Percentiles rank a stretch among this genome's conserved stretches.
phyloP scores from a whole-genome alignment of 1,284 basidiomycete genomes.

The Porphyrellus sp. region DNA sequence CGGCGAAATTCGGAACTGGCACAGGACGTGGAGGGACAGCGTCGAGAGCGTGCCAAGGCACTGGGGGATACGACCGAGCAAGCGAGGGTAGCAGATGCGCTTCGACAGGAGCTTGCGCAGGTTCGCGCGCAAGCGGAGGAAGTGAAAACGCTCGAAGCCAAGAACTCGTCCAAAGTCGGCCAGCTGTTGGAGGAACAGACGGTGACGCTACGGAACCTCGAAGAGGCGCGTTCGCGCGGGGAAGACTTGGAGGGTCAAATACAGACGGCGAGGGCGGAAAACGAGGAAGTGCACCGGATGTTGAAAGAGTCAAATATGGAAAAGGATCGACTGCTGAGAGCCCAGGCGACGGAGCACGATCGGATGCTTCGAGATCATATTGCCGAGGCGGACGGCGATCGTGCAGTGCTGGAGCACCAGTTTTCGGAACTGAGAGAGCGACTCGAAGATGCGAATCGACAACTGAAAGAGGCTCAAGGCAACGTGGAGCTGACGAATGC shows the following conservation, averaged over 20 bases:
- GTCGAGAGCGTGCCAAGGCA: conserved; percentile 57
- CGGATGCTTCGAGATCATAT: conserved; percentile 82
- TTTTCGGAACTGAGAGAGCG: conserved; percentile 72
- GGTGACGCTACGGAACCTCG: conserved; percentile 62
- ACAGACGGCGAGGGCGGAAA: conserved; percentile 59
- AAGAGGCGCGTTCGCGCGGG: conserved; percentile 68
- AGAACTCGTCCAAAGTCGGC: conserved; percentile 61
- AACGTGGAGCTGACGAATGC: conserved; percentile 59
- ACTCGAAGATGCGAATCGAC: conserved; percentile 55
- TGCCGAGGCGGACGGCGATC: conserved; percentile 87
- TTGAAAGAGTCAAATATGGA: conserved; percentile 65
- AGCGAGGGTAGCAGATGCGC: conserved; percentile 55
- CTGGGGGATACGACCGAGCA: conserved; percentile 68
- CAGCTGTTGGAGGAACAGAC: conserved; percentile 73
- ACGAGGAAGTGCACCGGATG: conserved; percentile 63
- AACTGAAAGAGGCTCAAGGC: conserved; percentile 57
- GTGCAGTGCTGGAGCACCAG: conserved; percentile 85
- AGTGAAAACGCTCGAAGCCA: conserved; percentile 66
- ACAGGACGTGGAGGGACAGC: conserved; percentile 56
- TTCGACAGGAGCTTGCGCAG: conserved; percentile 69
- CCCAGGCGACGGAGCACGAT: conserved; percentile 80
- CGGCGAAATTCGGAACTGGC: conserved; percentile 63
- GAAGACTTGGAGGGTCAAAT: conserved; percentile 76
- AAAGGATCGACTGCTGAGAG: conserved; percentile 71
- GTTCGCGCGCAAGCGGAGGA: conserved; percentile 66